phyloP scores from a whole-genome alignment of 2,329 filamentous ascomycete species.

The Balansia obtecta region DNA sequence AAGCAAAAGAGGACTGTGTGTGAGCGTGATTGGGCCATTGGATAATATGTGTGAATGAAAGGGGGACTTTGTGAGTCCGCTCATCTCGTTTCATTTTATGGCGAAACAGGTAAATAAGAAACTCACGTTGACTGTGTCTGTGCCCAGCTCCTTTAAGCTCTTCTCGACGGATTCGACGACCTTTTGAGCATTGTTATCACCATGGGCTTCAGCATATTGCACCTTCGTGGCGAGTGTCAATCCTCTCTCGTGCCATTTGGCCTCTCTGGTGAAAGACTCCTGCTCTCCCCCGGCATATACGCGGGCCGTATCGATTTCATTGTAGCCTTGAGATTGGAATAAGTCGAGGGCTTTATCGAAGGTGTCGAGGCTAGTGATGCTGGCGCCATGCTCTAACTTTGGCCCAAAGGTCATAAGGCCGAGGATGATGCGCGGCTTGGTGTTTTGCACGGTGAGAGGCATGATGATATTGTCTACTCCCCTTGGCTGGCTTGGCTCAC shows the following conservation, averaged over 20 bases:
- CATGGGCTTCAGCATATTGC: conserved; percentile 39
- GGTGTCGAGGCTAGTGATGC: conserved; percentile 54
- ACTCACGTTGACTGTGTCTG: conserved; percentile 57
- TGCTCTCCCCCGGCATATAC: conserved; percentile 60
- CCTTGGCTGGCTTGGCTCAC: too few relatives aligned
- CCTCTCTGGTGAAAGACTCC: conserved; percentile 65
- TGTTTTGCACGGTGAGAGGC: conserved; percentile 31
- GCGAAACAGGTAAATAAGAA: background rate
- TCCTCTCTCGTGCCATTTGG: conserved; percentile 67
- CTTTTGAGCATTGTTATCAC: conserved; percentile 36
- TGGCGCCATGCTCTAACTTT: conserved; percentile 46
- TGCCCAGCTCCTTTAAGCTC: conserved; percentile 59
- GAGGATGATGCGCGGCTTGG: conserved; percentile 61
- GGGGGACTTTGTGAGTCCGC: too few relatives aligned
- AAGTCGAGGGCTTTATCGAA: conserved; percentile 62
- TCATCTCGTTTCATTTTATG: too few relatives aligned
- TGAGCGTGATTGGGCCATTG: too few relatives aligned
- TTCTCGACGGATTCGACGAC: conserved; percentile 53
- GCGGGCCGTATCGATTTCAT: conserved; percentile 75
- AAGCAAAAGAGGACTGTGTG: too few relatives aligned
- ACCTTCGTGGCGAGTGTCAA: conserved; percentile 69
- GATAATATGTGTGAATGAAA: too few relatives aligned
- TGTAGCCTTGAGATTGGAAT: conserved; percentile 68
- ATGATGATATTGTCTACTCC: conserved; percentile 16
- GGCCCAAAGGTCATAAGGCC: conserved; percentile 80